Percentiles rank a stretch among this genome's conserved stretches.
phyloP scores from a whole-genome alignment of 768 basidiomycete species.

The Xerocomus spinulosus region DNA sequence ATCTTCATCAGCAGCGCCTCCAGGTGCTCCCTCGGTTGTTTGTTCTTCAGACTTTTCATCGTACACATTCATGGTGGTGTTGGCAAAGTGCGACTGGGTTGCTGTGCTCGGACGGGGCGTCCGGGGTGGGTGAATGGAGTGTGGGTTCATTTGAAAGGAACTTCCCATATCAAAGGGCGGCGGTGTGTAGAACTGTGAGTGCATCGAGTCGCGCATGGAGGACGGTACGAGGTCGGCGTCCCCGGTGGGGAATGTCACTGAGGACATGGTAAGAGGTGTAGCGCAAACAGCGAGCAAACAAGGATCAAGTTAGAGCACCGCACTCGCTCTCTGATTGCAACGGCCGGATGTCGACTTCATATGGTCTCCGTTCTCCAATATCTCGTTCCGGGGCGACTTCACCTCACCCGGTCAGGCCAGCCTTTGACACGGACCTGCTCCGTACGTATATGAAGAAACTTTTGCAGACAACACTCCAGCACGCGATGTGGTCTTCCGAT shows the following conservation, averaged over 20 bases:
- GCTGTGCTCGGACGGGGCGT: slow-evolving; percentile 49
- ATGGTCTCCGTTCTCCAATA: slow-evolving; percentile 55
- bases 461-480: slow-evolving; percentile 62
- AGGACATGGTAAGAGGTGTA: slow-evolving; percentile 47
- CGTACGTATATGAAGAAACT: slow-evolving; percentile 81
- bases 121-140: slow-evolving; percentile 73
- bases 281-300: slow-evolving; percentile 28
- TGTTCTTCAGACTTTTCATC: slow-evolving; percentile 41
- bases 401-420: slow-evolving; percentile 39
- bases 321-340: neutral
- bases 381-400: slow-evolving; percentile 60
- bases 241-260: slow-evolving; percentile 55
- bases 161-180: slow-evolving; percentile 53
- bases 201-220: slow-evolving; percentile 34
- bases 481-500: slow-evolving; percentile 63
- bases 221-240: slow-evolving; percentile 37
- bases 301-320: neutral
- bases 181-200: slow-evolving; percentile 48
- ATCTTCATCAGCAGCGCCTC: slow-evolving; percentile 26
- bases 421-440: slow-evolving; percentile 69
- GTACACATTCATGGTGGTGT: slow-evolving; percentile 30
- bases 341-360: slow-evolving; percentile 22
- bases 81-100: slow-evolving; percentile 24
- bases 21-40: slow-evolving; percentile 15
- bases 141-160: slow-evolving; percentile 79